Conservation (phyloP, 495 filamentous ascomycete genomes). For the Aspergillus wentii region DNA sequence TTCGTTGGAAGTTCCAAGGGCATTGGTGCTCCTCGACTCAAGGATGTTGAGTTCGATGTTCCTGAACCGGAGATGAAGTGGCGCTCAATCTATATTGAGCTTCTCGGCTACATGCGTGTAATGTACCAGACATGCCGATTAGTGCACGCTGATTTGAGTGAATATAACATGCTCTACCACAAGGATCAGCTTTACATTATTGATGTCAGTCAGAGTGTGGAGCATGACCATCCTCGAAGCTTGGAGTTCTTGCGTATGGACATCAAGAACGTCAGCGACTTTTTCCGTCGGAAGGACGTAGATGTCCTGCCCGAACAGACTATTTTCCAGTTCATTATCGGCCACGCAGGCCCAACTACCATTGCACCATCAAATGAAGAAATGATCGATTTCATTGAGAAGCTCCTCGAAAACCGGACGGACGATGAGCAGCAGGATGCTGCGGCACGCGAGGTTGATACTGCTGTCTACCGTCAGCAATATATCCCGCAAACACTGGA, state of each 20-base stretch:
- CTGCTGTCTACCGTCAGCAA: conserved; percentile 88
- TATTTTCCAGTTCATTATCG: conserved; percentile 75
- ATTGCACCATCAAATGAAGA: conserved; percentile 22
- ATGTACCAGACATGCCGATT: conserved; percentile 87
- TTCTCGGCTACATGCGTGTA: conserved; percentile 82
- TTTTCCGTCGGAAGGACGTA: conserved; percentile 81
- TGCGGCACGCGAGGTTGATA: conserved; percentile 60
- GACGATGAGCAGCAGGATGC: conserved; percentile 28
- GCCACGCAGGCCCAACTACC: conserved; percentile 46
- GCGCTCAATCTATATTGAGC: conserved; percentile 72
- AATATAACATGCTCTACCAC: conserved; percentile 95
- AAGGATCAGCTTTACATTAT: conserved; percentile 82
- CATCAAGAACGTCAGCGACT: conserved; percentile 91
- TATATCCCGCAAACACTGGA: conserved; percentile 93
- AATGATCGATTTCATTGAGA: conserved; percentile 47
- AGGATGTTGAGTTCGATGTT: conserved; percentile 62
- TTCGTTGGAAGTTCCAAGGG: conserved; percentile 88
- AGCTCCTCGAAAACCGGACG: conserved; percentile 40
- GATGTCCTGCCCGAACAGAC: conserved; percentile 67
- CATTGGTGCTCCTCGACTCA: conserved; percentile 76
- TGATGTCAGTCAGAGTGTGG: conserved; percentile 94
- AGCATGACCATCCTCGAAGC: conserved; percentile 89
- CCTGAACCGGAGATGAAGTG: conserved; percentile 57
- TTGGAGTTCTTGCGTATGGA: conserved; percentile 95
- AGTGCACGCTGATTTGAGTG: conserved; percentile 93